Conservation (phyloP, 495 filamentous ascomycete species). For the Hypoxylon fuscum region DNA sequence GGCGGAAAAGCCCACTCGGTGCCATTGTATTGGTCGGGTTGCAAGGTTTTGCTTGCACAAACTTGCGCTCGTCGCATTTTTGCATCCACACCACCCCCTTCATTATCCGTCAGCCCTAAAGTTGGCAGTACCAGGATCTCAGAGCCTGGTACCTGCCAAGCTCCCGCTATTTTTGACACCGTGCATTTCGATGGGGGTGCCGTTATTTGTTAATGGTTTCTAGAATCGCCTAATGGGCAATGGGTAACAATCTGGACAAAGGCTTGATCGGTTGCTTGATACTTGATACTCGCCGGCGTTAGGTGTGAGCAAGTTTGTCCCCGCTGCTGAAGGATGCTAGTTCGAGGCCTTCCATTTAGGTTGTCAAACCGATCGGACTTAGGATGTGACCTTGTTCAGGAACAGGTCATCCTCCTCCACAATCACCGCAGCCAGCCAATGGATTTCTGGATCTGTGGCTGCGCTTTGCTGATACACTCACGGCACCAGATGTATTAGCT, state of each 20-base stretch:
- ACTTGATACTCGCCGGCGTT: too few species aligned
- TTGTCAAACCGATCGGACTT: constrained; percentile 8
- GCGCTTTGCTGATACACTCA: constrained; percentile 31
- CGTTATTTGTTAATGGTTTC: constrained; percentile 13
- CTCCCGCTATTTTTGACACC: constrained; percentile 13
- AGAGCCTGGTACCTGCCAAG: constrained; percentile 22
- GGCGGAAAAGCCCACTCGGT: constrained; percentile 9
- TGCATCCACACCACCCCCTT: constrained; percentile 22
- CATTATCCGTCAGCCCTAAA: constrained; percentile 39
- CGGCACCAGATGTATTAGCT: constrained; percentile 31
- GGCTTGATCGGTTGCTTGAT: constrained; percentile 12
- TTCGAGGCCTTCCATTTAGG: constrained; percentile 9
- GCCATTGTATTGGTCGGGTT: constrained; percentile 24
- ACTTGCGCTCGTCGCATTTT: neutral
- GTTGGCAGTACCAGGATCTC: constrained; percentile 17
- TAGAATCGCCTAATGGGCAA: constrained; percentile 21
- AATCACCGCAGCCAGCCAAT: constrained; percentile 11
- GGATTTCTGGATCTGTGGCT: constrained; percentile 6
- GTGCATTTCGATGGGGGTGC: constrained; percentile 22
- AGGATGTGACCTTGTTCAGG: constrained; percentile 24
- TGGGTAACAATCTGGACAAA: constrained; percentile 16
- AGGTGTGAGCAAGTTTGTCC: constrained; percentile 1
- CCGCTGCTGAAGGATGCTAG: constrained; percentile 15
- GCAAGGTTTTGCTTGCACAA: constrained; percentile 3
- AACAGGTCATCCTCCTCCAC: constrained; percentile 29